A percentile compares a stretch with the other conserved stretches of the same genome.
phyloP scores from a whole-genome alignment of 371 early-diverging fungal species.

The Coemansia sp. region DNA sequence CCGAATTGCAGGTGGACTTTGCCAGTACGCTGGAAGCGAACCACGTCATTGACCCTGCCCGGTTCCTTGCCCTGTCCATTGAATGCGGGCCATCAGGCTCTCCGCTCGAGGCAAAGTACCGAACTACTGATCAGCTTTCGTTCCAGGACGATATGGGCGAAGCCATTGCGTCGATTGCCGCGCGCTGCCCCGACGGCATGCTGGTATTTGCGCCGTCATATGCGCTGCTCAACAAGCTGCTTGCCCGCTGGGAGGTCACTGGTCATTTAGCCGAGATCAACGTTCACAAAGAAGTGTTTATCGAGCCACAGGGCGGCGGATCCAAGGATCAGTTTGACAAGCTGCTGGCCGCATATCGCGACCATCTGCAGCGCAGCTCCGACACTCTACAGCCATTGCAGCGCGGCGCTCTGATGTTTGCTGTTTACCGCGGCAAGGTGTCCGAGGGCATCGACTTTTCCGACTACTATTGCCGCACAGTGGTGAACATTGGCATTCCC shows the following conservation, averaged over 20 bases:
- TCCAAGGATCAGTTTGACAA: slow-evolving; percentile 59
- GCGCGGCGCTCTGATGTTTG: slow-evolving; percentile 63
- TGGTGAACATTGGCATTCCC: slow-evolving; percentile 91
- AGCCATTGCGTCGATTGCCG: slow-evolving; percentile 54
- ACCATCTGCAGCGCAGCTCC: slow-evolving; percentile 32
- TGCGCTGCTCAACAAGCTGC: slow-evolving; percentile 54
- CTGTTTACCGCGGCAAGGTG: slow-evolving; percentile 87
- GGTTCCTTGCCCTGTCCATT: slow-evolving; percentile 56
- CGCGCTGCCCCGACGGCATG: slow-evolving; percentile 59
- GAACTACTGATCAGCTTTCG: slow-evolving; percentile 49
- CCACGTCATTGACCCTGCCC: slow-evolving; percentile 59
- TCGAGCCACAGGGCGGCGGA: slow-evolving; percentile 54
- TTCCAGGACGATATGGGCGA: slow-evolving; percentile 76
- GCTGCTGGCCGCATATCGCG: slow-evolving; percentile 54
- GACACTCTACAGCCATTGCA: slow-evolving; percentile 22
- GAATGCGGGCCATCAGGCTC: slow-evolving; percentile 54
- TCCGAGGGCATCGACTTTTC: slow-evolving; percentile 96
- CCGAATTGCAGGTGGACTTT: slow-evolving; percentile 64
- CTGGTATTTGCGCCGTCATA: slow-evolving; percentile 69
- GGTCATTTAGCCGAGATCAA: slow-evolving; percentile 47
- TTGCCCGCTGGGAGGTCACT: slow-evolving; percentile 56
- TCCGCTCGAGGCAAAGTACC: slow-evolving; percentile 57
- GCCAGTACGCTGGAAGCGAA: slow-evolving; percentile 55
- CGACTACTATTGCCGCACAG: slow-evolving; percentile 84
- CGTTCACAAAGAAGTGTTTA: slow-evolving; percentile 43